Evolutionary conservation across 371 early-diverging fungal species (phyloP).

Genomic region (Amoeboaphelidium protococcarum): DNA sequence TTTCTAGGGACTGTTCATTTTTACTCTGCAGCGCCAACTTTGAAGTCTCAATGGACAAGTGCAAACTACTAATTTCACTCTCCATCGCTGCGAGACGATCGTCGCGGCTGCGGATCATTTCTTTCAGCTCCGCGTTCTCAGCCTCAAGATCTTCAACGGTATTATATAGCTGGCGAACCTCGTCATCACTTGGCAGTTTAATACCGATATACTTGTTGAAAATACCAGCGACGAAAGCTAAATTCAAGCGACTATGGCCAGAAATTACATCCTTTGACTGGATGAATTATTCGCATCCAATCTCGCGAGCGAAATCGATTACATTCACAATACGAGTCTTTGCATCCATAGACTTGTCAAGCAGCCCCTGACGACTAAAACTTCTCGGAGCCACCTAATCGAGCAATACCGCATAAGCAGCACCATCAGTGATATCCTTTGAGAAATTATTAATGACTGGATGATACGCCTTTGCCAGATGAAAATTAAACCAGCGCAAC

Average conservation of each 20-base stretch:
- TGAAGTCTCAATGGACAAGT: not conserved
- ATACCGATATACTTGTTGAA: constrained; percentile 10
- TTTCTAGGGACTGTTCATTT: too few relatives aligned
- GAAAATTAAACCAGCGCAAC: constrained; percentile 1
- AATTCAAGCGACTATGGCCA: constrained; percentile 8
- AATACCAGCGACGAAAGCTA: constrained; percentile 9
- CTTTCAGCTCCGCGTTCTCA: not conserved
- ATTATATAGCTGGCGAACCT: constrained; percentile 3
- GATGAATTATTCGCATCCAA: not conserved
- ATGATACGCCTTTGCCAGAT: not conserved
- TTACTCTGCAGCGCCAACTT: not conserved
- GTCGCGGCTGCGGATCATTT: too few relatives aligned
- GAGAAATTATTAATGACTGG: not conserved
- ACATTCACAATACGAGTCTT: constrained; percentile 1
- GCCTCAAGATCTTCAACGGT: not conserved
- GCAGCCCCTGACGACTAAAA: not conserved
- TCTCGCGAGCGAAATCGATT: not conserved
- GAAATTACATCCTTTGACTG: constrained; percentile 4
- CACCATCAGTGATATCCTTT: not conserved
- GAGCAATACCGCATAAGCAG: not conserved
- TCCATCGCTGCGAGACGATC: not conserved
- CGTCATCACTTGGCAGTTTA: constrained; percentile 8
- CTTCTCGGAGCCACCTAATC: not conserved
- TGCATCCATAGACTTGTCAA: not conserved
- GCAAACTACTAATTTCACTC: not conserved